Evolutionary conservation across 352 stramenopile genomes (phyloP).

Genomic region (Discostella stelligera): DNA sequence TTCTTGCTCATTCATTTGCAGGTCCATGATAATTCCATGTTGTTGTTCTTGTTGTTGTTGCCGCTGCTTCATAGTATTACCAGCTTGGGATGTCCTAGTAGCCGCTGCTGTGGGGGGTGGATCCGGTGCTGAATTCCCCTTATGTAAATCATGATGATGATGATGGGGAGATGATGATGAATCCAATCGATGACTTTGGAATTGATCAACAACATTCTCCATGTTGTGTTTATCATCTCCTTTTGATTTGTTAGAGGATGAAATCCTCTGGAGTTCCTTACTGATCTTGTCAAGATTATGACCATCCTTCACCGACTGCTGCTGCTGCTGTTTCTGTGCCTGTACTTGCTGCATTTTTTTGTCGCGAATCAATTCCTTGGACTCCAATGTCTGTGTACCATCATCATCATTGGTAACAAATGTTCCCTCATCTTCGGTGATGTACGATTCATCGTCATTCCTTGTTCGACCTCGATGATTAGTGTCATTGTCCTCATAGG

Average conservation of each 20-base stretch:
- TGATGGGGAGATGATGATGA: no score
- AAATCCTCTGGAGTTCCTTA: constrained; percentile 45
- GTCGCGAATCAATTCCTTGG: constrained; percentile 32
- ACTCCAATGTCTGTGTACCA: constrained; percentile 42
- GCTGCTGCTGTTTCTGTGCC: no score
- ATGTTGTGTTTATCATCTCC: constrained; percentile 24
- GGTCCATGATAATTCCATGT: background rate
- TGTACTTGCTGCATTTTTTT: constrained; percentile 12
- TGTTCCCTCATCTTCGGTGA: constrained; percentile 33
- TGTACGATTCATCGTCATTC: constrained; percentile 22
- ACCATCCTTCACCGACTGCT: constrained; percentile 24
- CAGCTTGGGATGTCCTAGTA: constrained; percentile 21
- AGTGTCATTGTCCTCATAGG: constrained; percentile 26
- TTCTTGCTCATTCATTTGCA: constrained; percentile 39
- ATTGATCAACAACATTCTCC: background rate
- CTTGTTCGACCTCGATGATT: constrained; percentile 10
- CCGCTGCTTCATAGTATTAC: constrained; percentile 3
- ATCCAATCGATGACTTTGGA: background rate
- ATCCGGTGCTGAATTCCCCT: constrained; percentile 31
- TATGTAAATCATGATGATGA: background rate
- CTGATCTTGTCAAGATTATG: constrained; percentile 37
- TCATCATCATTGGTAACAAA: constrained; percentile 43
- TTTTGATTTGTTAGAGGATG: background rate
- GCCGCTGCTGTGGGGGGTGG: constrained; percentile 18
- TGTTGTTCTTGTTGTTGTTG: constrained; percentile 14